A percentile compares a stretch with the other conserved stretches of the same genome.
Conservation (phyloP, 75 land plant genomes). For the Selaginella tamariscina region DNA sequence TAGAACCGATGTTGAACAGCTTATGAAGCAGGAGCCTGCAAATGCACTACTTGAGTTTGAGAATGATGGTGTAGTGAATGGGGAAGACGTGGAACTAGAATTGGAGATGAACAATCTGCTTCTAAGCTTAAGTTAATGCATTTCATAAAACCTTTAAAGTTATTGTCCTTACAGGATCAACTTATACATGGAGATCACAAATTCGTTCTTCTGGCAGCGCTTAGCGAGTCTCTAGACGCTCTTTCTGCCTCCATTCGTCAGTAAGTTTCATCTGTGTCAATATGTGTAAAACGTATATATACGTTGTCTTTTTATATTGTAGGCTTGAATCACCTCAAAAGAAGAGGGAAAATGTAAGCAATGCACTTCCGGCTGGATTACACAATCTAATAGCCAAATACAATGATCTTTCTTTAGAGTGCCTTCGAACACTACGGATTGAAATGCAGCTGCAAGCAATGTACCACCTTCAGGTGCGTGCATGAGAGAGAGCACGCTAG, state of each 20-base stretch:
- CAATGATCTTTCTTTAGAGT: constrained; percentile 66
- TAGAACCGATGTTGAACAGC: constrained; percentile 69
- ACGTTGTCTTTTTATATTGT: too few species aligned
- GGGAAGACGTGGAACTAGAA: constrained; percentile 65
- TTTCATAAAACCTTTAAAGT: constrained; percentile 55
- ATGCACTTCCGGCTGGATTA: constrained; percentile 53
- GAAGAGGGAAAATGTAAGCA: constrained; percentile 13
- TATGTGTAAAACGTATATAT: too few species aligned
- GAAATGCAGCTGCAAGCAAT: constrained; percentile 94
- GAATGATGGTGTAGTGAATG: constrained; percentile 32
- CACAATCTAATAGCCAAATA: constrained; percentile 70
- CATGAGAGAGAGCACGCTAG: background rate
- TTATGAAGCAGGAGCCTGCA: constrained; percentile 84
- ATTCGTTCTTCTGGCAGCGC: constrained; percentile 79
- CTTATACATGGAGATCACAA: constrained; percentile 84
- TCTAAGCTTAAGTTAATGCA: constrained; percentile 57
- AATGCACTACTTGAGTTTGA: constrained; percentile 49
- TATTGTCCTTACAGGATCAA: constrained; percentile 49
- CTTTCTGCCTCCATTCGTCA: constrained; percentile 86
- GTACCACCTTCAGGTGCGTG: constrained; percentile 71
- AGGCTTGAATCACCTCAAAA: background rate
- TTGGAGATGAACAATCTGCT: constrained; percentile 63
- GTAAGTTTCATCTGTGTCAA: too few species aligned
- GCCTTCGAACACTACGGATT: constrained; percentile 80
- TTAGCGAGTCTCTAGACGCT: constrained; percentile 92